Conservation (phyloP, 306 rosid species). For the Begonia fuchsioides region DNA sequence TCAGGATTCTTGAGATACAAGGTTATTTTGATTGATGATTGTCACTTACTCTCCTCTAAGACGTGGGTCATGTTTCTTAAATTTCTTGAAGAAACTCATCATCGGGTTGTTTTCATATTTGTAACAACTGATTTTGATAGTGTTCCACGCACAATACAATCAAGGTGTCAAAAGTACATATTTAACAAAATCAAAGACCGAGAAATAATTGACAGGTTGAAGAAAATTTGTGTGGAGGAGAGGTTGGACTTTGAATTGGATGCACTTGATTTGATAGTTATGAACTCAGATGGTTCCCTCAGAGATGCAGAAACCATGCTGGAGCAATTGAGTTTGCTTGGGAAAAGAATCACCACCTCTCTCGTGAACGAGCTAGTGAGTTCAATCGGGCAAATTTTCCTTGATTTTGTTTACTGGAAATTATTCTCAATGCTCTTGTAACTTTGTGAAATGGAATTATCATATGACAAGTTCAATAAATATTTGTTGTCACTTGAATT, state of each 20-base stretch:
- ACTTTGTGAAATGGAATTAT: not conserved
- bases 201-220: slow-evolving; percentile 66
- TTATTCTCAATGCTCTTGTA: not conserved
- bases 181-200: slow-evolving; percentile 85
- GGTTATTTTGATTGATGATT: slow-evolving; percentile 81
- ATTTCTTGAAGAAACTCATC: slow-evolving; percentile 83
- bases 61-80: slow-evolving; percentile 87
- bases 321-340: slow-evolving; percentile 90
- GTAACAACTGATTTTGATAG: slow-evolving; percentile 81
- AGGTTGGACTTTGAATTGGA: slow-evolving; percentile 69
- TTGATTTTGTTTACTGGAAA: slow-evolving; percentile 10
- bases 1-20: slow-evolving; percentile 38
- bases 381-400: slow-evolving; percentile 14
- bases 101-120: slow-evolving; percentile 64
- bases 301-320: slow-evolving; percentile 97
- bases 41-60: slow-evolving; percentile 83
- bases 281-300: slow-evolving; percentile 95
- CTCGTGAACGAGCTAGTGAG: slow-evolving; percentile 97
- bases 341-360: slow-evolving; percentile 77
- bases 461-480: no score
- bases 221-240: slow-evolving; percentile 56
- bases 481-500: not conserved
- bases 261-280: slow-evolving; percentile 82
- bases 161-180: slow-evolving; percentile 84
- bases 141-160: slow-evolving; percentile 78